Base-by-base conservation (phyloP, 441 rosid species). In the Bruguiera hainesii region DNA sequence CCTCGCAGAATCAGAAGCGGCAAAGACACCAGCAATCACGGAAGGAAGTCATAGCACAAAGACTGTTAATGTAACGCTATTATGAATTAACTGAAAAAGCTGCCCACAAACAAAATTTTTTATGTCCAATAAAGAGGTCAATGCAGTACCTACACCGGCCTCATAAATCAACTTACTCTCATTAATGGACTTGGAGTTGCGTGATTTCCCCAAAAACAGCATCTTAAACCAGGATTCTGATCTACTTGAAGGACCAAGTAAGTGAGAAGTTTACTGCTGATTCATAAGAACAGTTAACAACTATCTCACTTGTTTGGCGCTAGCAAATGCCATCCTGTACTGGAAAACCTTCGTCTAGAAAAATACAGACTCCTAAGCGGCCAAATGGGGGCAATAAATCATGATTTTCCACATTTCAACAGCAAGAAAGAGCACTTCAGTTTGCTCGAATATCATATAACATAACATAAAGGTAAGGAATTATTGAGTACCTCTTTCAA, bases 1-100 rank as follows among this genome's bases (percentile, higher is more conserved):
- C 98, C 99, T 8, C 89, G 99, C 56, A 94, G 78, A 51, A 89
- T 87, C 76, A 91, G 71, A 57, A 94, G 68, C 3, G 99, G 96
- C 71, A 91, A 72, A 51, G 97, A 87, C 63, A 94, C 87, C 99
- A 91, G 73, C 26, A 71, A 52, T 55, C 63, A 18, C 48, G 28
- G 28, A 18, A 65, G 42, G 58, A 20, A 42, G 65, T 71, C 37
- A 31, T 18, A 56, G 49, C 64, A 53, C 9, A 53, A 65, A 61
- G 51, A 20, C 10, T 35, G 51, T 23, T 35, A 11, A 60, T 16
- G 48, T 10, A 33, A 60, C 9, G 9, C 20, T 23, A 11, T n/a
- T 20, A 35, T 60, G 6, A 9, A 48, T 31, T 49, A 59, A 42
- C 50, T 56, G 28, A 56, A 56, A 13, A 23, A 8, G 25, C 28